Evolutionary conservation across 352 stramenopile species (phyloP), one percentile per base, ranked within the genome.

Genomic region (Pythium brassicae): DNA sequence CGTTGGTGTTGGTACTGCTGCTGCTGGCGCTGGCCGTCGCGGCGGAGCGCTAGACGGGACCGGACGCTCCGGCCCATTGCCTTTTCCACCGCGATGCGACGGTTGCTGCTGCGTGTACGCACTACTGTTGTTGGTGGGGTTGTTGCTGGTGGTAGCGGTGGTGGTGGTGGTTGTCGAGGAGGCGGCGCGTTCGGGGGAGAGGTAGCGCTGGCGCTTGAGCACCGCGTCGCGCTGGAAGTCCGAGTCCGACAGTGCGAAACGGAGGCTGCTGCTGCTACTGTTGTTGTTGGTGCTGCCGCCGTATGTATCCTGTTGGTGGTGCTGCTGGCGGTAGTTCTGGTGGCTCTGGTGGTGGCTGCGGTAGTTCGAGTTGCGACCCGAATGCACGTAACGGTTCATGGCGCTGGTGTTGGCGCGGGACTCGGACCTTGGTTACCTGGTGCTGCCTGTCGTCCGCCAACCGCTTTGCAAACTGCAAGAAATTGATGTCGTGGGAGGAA

Each of bases 181-280:
- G 32, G 32, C 5, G 32, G 20, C 29, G 11, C 66, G 64, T 19
- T 61, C 51, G 0, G 75, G 71, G 4, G 74, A 79, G 29, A 68
- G 56, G 43, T 80, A 63, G 3, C 70, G 74, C 19, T 72, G 69
- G 17, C 75, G 71, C 69, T 88, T 86, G 40, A 91, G 69, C 43
- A 80, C 59, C 5, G 69, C 57, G 50, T 83, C 62, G 19, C 68
- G 69, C 57, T 81, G 68, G 46, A 91, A 87, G 48, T 87, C 80
- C 3, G 63, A 66, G 53, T 78, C 66, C 3, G 78, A 71, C 54
- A 91, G 66, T 35, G 68, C 83, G 62, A 91, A 91, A n/a, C 29
- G 23, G 26, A 26, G 40, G n/a, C 40, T 48, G 50, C 20, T 32
- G 48, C 25, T 39, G 50, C 17, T 26, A 25, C 10, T 40, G 34